Evolutionary conservation across 805 yeast genomes (phyloP), one percentile per base, ranked within the genome.

Genomic region (Kuraishia molischiana): DNA sequence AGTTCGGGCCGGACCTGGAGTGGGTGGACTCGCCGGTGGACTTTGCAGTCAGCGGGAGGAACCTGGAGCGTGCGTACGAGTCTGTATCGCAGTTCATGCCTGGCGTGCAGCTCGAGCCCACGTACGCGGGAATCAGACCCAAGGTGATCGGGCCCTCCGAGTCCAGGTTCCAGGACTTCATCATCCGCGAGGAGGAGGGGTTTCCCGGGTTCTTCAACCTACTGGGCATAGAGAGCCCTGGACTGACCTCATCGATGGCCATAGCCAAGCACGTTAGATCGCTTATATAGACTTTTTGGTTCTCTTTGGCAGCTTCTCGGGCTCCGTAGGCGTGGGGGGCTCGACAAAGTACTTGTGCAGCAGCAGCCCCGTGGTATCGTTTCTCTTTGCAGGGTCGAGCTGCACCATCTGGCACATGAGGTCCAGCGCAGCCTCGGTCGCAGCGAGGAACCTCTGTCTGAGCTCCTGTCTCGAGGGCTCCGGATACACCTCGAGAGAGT

Each of bases 181-280:
- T 77, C 18, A 82, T 87, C 24, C 58, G 74, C 38, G 74, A 81
- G 49, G 92, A 84, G 45, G 70, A 66, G 1, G 87, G 79, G 0
- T 76, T 69, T 48, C 79, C 79, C 2, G 95, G 95, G 1, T 87
- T 85, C 49, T 70, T 86, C 21, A 87, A 85, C 46, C 61, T 85
- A 38, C 50, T 86, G 32, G 94, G 90, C 1, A 86, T 87, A 11
- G 97, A 87, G 53, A 81, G 92, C 49, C 97, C 97, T 0, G 96
- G 96, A 0, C 63, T 87, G 41, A 87, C 97, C 2, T 60, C 92
- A 0, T 65, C 87, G 3, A 63, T 85, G 77, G 95, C 90, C 0
- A 85, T 87, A 41, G 95, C 78, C 0, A 82, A 79, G 49, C 69
- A 82, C 48, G 95, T 87, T 5, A 45, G 49, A 26, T 50, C 54